phyloP scores from a whole-genome alignment of 805 yeast genomes.

The Isabelozyma pseudorhagii region DNA sequence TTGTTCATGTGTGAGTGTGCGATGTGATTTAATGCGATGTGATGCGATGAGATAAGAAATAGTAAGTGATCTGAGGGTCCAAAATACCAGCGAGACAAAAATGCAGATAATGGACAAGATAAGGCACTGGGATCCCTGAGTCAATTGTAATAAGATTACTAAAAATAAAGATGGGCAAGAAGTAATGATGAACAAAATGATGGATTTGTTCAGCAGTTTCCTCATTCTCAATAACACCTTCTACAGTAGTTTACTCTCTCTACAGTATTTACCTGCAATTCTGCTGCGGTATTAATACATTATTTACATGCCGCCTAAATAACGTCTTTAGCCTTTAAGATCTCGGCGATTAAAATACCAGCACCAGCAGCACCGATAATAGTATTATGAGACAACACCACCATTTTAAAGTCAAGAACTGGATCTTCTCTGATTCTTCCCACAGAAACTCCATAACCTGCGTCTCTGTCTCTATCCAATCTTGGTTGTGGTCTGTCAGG shows the following conservation, averaged over 20 bases:
- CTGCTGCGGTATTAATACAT: neutral
- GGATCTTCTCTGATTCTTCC: slow-evolving; percentile 94
- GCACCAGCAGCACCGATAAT: slow-evolving; percentile 99
- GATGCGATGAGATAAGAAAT: neutral
- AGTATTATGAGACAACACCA: slow-evolving; percentile 95
- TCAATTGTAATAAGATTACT: no score
- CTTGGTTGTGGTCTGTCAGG: slow-evolving; percentile 96
- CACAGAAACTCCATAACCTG: slow-evolving; percentile 90
- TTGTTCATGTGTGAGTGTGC: neutral
- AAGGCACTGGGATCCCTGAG: no score
- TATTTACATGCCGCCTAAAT: slow-evolving; percentile 37
- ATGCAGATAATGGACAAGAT: no score
- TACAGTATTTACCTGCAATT: neutral
- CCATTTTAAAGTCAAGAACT: slow-evolving; percentile 92
- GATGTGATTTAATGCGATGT: neutral
- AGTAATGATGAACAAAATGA: no score
- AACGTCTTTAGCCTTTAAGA: slow-evolving; percentile 71
- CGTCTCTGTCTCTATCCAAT: slow-evolving; percentile 92
- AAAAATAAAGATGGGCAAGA: no score
- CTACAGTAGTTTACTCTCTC: neutral
- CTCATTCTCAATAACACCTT: no score
- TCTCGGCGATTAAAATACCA: slow-evolving; percentile 93
- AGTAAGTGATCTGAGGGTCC: no score
- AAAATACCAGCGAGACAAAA: no score
- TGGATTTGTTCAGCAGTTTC: no score